phyloP scores from a whole-genome alignment of 495 filamentous ascomycete genomes.

The Penicillium bialowiezense region DNA sequence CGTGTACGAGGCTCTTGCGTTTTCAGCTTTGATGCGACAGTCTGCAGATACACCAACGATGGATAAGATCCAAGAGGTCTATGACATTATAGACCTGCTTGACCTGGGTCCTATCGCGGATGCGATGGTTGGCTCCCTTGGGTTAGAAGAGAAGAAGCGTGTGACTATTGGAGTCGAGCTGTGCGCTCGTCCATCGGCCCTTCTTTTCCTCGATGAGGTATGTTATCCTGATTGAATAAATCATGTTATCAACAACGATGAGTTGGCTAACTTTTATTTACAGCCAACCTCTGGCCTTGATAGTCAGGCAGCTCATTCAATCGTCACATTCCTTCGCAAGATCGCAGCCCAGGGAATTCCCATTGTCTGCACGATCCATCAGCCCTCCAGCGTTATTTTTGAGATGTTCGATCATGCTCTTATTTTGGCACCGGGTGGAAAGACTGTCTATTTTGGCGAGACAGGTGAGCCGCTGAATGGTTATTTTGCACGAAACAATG shows the following conservation, averaged over 20 bases:
- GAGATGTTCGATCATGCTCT: slow-evolving; percentile 81
- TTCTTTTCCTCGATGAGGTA: slow-evolving; percentile 59
- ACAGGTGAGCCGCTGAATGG: neutral
- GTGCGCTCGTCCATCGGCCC: slow-evolving; percentile 80
- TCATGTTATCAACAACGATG: no score
- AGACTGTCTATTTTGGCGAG: slow-evolving; percentile 73
- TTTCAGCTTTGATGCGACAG: slow-evolving; percentile 81
- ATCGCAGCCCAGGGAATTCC: slow-evolving; percentile 75
- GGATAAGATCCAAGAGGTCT: slow-evolving; percentile 87
- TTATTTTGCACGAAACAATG: neutral
- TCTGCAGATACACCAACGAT: slow-evolving; percentile 62
- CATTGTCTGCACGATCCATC: slow-evolving; percentile 84
- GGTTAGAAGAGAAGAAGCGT: slow-evolving; percentile 70
- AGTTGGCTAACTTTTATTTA: no score
- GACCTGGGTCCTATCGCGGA: slow-evolving; percentile 86
- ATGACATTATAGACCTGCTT: slow-evolving; percentile 88
- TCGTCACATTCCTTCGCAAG: slow-evolving; percentile 68
- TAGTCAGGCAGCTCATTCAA: slow-evolving; percentile 76
- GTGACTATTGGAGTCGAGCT: slow-evolving; percentile 84
- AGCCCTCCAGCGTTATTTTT: slow-evolving; percentile 81
- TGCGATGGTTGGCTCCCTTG: slow-evolving; percentile 82
- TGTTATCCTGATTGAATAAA: neutral
- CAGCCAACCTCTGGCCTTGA: slow-evolving; percentile 68
- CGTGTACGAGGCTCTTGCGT: slow-evolving; percentile 76
- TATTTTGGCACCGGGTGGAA: slow-evolving; percentile 69